Percentiles rank a stretch among this genome's conserved stretches.
These are phyloP conservation scores for Plasmodium gonderi DNA, from an alignment of 169 alveolate species.

Conservation along the genomic window DNA sequence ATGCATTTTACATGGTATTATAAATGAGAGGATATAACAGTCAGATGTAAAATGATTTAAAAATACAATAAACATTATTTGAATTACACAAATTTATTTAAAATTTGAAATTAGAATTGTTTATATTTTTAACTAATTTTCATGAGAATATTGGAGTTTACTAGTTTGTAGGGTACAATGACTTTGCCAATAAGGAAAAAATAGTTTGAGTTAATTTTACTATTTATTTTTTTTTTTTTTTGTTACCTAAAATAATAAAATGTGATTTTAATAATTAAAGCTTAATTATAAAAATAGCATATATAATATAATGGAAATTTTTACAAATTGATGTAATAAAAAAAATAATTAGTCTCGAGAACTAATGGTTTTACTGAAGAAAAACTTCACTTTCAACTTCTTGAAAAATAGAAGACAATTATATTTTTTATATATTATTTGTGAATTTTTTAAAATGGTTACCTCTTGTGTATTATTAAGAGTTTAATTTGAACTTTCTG, in stretches of 20 bases:
- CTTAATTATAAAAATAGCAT: not conserved
- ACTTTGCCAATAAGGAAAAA: not conserved
- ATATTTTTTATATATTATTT: not conserved
- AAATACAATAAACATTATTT: not conserved
- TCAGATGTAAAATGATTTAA: not conserved
- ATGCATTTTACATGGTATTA: not conserved
- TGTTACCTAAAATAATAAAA: not conserved
- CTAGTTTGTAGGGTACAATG: not conserved
- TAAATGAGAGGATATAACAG: not conserved
- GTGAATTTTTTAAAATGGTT: not conserved
- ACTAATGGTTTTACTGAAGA: not conserved
- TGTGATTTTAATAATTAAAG: not conserved
- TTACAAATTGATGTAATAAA: not conserved
- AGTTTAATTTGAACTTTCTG: not conserved
- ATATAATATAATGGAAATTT: not conserved
- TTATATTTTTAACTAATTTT: not conserved
- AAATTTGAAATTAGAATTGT: not conserved
- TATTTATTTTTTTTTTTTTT: not conserved
- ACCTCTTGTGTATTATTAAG: not conserved
- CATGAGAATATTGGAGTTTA: not conserved
- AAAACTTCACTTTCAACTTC: not conserved
- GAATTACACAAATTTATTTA: not conserved
- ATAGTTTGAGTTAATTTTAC: not conserved
- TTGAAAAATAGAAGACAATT: not conserved
- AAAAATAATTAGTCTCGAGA: not conserved